Evolutionary conservation across 1,284 basidiomycete species (phyloP).

Genomic region (Moesziomyces aphidis): DNA sequence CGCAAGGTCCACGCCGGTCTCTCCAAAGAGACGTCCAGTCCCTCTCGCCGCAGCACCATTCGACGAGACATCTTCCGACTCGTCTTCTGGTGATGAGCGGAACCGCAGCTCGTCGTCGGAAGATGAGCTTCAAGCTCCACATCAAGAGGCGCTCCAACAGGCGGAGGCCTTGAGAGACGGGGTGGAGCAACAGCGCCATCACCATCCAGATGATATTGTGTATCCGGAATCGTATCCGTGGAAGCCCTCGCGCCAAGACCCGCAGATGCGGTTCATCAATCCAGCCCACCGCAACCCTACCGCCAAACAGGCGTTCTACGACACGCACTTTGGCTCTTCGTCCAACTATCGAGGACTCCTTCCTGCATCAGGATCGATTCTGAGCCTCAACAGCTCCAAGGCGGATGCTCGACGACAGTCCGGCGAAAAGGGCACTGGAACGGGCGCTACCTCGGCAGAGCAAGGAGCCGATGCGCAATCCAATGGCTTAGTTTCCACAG

Average conservation of each 20-base stretch:
- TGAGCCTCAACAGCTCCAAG: constrained; percentile 6
- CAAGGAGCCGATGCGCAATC: constrained; percentile 5
- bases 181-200: constrained; percentile 7
- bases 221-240: constrained; percentile 36
- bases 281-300: constrained; percentile 55
- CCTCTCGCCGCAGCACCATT: background rate
- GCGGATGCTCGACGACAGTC: constrained; percentile 9
- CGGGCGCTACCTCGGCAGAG: background rate
- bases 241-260: constrained; percentile 26
- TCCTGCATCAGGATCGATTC: constrained; percentile 19
- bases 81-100: background rate
- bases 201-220: constrained; percentile 39
- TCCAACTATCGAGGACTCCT: constrained; percentile 41
- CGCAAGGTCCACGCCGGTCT: constrained; percentile 2
- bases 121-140: constrained; percentile 6
- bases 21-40: constrained; percentile 4
- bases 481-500: constrained; percentile 8
- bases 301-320: constrained; percentile 59
- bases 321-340: constrained; percentile 53
- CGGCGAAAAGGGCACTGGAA: constrained; percentile 4
- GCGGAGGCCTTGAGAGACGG: no score
- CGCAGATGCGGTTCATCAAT: constrained; percentile 25
- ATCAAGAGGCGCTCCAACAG: background rate
- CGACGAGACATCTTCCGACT: constrained; percentile 15
- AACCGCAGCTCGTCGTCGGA: constrained; percentile 8